Evolutionary conservation across 2,329 filamentous ascomycete genomes (phyloP).

Genomic region (Beauveria varroae): DNA sequence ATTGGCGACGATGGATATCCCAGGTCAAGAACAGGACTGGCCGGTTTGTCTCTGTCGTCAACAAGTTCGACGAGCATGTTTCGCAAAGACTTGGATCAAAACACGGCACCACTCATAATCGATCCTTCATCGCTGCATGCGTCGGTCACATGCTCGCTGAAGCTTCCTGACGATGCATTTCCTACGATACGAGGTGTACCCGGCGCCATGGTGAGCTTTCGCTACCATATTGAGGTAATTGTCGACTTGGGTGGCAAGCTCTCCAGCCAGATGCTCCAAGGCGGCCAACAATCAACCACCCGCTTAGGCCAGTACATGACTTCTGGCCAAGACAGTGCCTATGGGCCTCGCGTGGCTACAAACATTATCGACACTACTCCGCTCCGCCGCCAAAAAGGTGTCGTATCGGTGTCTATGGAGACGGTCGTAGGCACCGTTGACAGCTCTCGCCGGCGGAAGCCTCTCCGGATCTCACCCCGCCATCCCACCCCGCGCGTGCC

Average conservation of each 20-base stretch:
- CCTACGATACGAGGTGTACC: conserved; percentile 87
- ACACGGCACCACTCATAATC: conserved; percentile 80
- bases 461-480: conserved; percentile 18
- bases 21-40: conserved; percentile 77
- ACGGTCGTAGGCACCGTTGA: conserved; percentile 82
- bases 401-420: conserved; percentile 82
- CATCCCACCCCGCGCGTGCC: conserved; percentile 21
- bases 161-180: conserved; percentile 83
- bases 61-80: conserved; percentile 87
- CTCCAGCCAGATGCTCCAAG: conserved; percentile 57
- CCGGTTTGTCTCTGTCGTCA: conserved; percentile 78
- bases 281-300: conserved; percentile 46
- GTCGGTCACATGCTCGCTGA: conserved; percentile 73
- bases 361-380: conserved; percentile 82
- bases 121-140: conserved; percentile 72
- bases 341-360: conserved; percentile 31
- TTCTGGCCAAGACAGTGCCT: conserved; percentile 21
- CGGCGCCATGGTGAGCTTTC: conserved; percentile 90
- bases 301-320: conserved; percentile 23
- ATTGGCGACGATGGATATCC: conserved; percentile 73
- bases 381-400: conserved; percentile 80
- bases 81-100: conserved; percentile 87
- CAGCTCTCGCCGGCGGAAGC: conserved; percentile 40
- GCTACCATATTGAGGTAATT: conserved; percentile 87
- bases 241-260: conserved; percentile 87